These are phyloP conservation scores for Prunella vulgaris DNA, from an alignment of 257 asterid species.

Conservation along the genomic window DNA sequence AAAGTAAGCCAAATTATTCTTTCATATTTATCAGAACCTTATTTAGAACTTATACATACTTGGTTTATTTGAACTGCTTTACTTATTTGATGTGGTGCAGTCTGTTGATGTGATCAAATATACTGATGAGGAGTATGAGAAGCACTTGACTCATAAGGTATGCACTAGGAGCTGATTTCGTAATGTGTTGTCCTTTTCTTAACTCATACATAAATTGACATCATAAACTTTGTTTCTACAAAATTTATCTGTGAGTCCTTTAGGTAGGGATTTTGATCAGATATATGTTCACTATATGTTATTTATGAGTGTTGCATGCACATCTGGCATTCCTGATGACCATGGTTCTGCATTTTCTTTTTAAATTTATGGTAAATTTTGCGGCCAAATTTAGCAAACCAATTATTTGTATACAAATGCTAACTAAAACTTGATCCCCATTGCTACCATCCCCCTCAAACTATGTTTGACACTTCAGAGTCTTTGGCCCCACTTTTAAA, in stretches of 20 bases:
- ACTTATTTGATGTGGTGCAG: slow-evolving; percentile 43
- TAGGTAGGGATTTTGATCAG: not conserved
- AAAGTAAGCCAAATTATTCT: slow-evolving; percentile 44
- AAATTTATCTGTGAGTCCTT: slow-evolving; percentile 2
- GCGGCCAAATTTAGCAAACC: not conserved
- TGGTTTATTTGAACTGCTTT: slow-evolving; percentile 12
- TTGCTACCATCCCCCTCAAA: not conserved
- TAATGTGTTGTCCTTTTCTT: not conserved
- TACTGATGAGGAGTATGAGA: slow-evolving; percentile 93
- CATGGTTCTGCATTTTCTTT: not conserved
- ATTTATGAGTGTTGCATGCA: not conserved
- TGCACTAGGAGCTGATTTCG: slow-evolving; percentile 23
- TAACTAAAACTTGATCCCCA: not conserved
- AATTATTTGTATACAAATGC: no score
- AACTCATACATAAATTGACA: not conserved
- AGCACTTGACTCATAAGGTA: slow-evolving; percentile 72
- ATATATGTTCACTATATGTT: not conserved
- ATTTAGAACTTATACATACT: not conserved
- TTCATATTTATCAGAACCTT: not conserved
- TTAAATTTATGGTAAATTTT: not conserved
- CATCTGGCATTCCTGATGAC: not conserved
- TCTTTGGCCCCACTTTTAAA: not conserved
- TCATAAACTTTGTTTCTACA: not conserved
- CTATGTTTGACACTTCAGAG: not conserved
- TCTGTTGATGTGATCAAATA: slow-evolving; percentile 85